A percentile compares a stretch with the other conserved stretches of the same genome.
These are phyloP conservation scores for Chaetomium globosum DNA, from an alignment of 2,329 filamentous ascomycete genomes.

Conservation along the genomic window DNA sequence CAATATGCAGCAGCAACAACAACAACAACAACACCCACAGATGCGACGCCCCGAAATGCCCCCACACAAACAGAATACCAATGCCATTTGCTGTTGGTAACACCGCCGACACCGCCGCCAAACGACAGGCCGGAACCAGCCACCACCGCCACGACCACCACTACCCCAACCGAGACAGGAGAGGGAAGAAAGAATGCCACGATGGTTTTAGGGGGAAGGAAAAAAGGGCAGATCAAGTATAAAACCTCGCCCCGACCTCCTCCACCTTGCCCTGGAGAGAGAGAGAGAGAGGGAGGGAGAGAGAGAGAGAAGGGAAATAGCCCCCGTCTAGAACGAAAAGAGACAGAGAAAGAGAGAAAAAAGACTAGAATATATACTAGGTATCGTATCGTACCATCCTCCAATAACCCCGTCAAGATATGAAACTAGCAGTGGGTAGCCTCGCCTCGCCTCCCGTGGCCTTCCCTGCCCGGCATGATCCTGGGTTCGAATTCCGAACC, in stretches of 20 bases:
- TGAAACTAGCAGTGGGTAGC: background rate
- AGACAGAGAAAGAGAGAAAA: background rate
- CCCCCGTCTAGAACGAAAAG: background rate
- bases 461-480: background rate
- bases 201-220: background rate
- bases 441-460: background rate
- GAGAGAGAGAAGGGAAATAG: background rate
- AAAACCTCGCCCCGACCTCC: background rate
- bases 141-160: background rate
- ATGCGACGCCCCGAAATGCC: background rate
- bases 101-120: too few relatives aligned
- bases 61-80: background rate
- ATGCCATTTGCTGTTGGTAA: background rate
- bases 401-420: background rate
- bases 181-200: background rate
- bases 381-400: slow-evolving; percentile 1
- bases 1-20: background rate
- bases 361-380: slow-evolving; percentile 8
- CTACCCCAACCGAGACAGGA: too few relatives aligned
- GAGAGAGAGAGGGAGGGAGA: background rate
- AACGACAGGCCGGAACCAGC: background rate
- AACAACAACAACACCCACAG: background rate
- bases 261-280: background rate
- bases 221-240: background rate
- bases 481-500: background rate